Evolutionary conservation across 129 eudicot genomes (phyloP), one percentile per base, ranked within the genome.

Genomic region (Glebionis coronaria): DNA sequence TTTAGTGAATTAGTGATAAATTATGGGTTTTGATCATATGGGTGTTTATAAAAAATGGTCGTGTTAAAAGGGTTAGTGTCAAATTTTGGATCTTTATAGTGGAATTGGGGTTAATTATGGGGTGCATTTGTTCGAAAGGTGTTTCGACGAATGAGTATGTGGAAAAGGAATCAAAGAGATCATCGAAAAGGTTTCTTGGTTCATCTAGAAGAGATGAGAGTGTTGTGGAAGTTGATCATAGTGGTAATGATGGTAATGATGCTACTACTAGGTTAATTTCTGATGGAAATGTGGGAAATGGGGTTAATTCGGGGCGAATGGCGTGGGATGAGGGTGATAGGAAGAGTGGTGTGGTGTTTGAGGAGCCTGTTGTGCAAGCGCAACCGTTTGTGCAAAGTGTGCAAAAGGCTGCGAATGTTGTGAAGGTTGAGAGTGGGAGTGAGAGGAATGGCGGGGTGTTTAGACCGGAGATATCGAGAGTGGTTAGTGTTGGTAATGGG

Each of bases 61-160:
- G 70, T 66, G 51, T 68, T 35, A 5, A 15, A 69, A 35, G 42
- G 42, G 42, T 35, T 35, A 8, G 42, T 35, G 2, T 35, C 0
- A 35, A 35, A 8, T 35, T 19, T 62, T 68, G 50, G 15, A 44
- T 52, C 28, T 38, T 67, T 67, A 52, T 16, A 61, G 45, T 70
- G 71, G n/a, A 29, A 23, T 42, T 67, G 12, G 58, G 28, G 44
- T 35, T 63, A 73, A 77, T 71, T 29, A 89, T 85, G 93, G 96
- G 96, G 42, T 89, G 96, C 81, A 74, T 86, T 78, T 86, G 97
- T 85, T 79, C 97, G 9, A 86, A 86, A 82, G 95, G 97, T 16
- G 44, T 68, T 77, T 82, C 87, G 38, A 61, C 67, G 14, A 67
- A 52, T 35, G 78, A 82, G 68, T 81, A 69, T 50, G 54, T 29